Conservation (phyloP, 1,139 yeast species). For the Pichia terricola region DNA sequence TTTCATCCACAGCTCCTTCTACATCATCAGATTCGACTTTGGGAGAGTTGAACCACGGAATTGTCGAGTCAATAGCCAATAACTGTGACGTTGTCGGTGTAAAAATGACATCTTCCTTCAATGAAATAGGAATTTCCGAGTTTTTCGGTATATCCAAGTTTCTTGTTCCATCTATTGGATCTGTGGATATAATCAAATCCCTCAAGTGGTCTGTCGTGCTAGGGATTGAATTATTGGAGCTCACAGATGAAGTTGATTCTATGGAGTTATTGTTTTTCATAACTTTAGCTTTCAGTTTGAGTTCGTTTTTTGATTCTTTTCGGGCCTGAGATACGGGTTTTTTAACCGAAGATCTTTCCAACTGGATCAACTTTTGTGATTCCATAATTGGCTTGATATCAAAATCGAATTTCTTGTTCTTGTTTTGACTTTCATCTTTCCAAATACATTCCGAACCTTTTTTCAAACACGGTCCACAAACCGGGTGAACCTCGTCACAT, state of each 20-base stretch:
- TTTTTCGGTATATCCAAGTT: too few relatives aligned
- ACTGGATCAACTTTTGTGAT: slow-evolving; percentile 14
- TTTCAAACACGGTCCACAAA: slow-evolving; percentile 21
- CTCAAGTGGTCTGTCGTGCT: too few relatives aligned
- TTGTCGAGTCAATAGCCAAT: neutral
- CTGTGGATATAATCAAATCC: neutral
- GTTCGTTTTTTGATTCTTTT: too few relatives aligned
- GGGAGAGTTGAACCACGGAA: neutral
- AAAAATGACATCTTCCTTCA: too few relatives aligned
- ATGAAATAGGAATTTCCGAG: too few relatives aligned
- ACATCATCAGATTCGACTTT: neutral
- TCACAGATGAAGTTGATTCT: too few relatives aligned
- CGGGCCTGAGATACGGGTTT: neutral
- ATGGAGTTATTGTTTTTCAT: too few relatives aligned
- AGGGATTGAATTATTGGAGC: too few relatives aligned
- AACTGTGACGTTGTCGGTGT: too few relatives aligned
- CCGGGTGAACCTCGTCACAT: slow-evolving; percentile 25
- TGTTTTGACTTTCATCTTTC: slow-evolving; percentile 7
- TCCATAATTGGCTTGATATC: slow-evolving; percentile 14
- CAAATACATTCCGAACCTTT: slow-evolving; percentile 18
- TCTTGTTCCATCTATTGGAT: neutral
- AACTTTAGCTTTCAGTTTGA: neutral
- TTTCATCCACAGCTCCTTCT: slow-evolving; percentile 7
- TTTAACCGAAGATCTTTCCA: neutral
- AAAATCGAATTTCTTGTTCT: slow-evolving; percentile 8